Base-by-base conservation (phyloP, 768 basidiomycete species). In the Leccinum longicurvipes region DNA sequence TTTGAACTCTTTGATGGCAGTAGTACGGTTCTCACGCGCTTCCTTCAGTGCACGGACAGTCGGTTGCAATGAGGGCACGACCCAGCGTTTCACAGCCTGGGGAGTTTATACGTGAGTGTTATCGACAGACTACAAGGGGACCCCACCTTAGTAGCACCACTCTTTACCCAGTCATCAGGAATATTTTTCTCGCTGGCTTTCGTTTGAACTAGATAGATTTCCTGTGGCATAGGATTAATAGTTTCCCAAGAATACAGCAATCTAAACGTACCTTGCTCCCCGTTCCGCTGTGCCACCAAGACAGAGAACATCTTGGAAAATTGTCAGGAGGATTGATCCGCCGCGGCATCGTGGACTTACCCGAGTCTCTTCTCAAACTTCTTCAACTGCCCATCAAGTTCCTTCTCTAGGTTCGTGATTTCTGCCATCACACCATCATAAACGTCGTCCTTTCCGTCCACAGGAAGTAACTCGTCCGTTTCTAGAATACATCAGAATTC, bases 131-230 rank as follows among this genome's bases (percentile, higher is more conserved):
- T 14, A 2, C 27, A 21, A 23, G 3, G 21, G 49, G 15, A 23
- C 55, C 71, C 32, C 52, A 90, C 93, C 79, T 97, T 95, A 1
- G 91, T 95, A 8, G 82, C 79, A 14, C 83, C 77, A 39, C 77
- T 82, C 72, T 95, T 93, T 12, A 80, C 82, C 95, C 96, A 98
- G 55, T 86, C 80, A 25, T 82, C 79, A 0, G 94, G 94, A n/a
- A 91, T 78, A 55, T 82, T 79, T 61, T 86, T 80, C 55, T 82
- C 72, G 2, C 71, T 72, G 1, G 79, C 74, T 19, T 84, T 77
- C 10, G 85, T 86, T 74, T 95, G 89, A 17, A 98, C 78, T 8
- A 94, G 82, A 69, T 93, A 96, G 31, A 97, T 94, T 67, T 98
- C 95, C 89, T 94, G 58, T 17, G 44, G 21, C 29, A n/a, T 36